Evolutionary conservation across 495 filamentous ascomycete species (phyloP).

Genomic region (Cetradonia linearis): DNA sequence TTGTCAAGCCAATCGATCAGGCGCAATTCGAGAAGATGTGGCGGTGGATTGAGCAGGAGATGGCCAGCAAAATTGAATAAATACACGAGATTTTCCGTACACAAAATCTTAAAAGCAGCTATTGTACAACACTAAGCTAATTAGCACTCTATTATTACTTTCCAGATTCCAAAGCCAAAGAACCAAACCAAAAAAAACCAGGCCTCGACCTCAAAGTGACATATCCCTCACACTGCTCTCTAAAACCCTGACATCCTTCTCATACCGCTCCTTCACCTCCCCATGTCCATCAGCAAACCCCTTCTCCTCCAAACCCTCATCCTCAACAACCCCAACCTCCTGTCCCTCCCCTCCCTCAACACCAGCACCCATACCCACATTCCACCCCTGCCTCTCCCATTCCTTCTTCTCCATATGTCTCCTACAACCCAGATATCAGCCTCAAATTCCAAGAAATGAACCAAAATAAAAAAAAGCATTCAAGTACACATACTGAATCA

Average conservation of each 20-base stretch:
- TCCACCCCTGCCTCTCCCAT: not conserved
- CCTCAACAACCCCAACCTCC: not conserved
- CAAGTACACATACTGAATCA: not conserved
- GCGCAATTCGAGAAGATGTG: slow-evolving; percentile 36
- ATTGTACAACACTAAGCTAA: not conserved
- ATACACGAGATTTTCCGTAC: no score
- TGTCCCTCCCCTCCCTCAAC: not conserved
- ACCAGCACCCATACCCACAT: not conserved
- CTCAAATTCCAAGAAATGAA: not conserved
- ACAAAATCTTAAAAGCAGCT: no score
- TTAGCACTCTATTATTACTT: not conserved
- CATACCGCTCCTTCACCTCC: not conserved
- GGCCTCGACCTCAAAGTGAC: not conserved
- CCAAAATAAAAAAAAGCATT: not conserved
- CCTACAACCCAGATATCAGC: no score
- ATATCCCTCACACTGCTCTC: not conserved
- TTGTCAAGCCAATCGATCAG: slow-evolving; percentile 32
- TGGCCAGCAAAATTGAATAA: no score
- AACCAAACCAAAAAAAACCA: not conserved
- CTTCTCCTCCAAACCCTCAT: not conserved
- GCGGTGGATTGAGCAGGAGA: slow-evolving; percentile 32
- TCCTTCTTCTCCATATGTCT: not conserved
- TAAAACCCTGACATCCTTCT: slow-evolving; percentile 4
- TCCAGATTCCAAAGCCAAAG: no score
- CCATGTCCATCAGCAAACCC: no score